Percentiles rank a stretch among this genome's conserved stretches.
Conservation (phyloP, 805 yeast genomes). For the Ogataea parapolymorpha region DNA sequence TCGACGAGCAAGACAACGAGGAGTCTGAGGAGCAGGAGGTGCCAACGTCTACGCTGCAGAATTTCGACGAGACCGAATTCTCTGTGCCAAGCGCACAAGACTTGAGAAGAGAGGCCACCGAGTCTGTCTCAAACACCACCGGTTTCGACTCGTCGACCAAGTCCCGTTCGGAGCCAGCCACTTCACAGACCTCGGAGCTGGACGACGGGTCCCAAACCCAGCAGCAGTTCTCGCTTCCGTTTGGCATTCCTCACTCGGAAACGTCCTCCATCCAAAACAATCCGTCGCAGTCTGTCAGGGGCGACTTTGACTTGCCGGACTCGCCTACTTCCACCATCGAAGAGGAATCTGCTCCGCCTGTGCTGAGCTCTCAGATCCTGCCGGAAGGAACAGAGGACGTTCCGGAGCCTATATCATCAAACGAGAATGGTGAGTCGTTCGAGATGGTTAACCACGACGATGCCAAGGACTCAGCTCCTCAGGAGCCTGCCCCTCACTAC, state of each 20-base stretch:
- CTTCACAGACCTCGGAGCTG: constrained; percentile 46
- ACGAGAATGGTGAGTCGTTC: constrained; percentile 43
- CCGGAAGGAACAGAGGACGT: constrained; percentile 27
- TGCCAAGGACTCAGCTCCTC: constrained; percentile 12
- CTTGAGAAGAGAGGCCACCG: constrained; percentile 14
- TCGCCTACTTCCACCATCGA: constrained; percentile 35
- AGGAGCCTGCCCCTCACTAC: neutral
- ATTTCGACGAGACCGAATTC: constrained; percentile 27
- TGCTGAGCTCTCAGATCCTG: constrained; percentile 28
- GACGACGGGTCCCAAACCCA: constrained; percentile 20
- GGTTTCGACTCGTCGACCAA: constrained; percentile 21
- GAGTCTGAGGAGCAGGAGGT: constrained; percentile 22
- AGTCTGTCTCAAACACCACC: constrained; percentile 23
- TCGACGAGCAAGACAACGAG: constrained; percentile 1
- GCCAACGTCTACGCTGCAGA: constrained; percentile 33
- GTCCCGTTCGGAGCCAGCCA: constrained; percentile 38
- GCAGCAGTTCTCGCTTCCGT: constrained; percentile 34
- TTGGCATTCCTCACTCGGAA: constrained; percentile 69
- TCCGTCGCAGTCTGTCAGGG: constrained; percentile 87
- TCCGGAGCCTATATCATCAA: constrained; percentile 15
- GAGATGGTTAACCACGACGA: constrained; percentile 53
- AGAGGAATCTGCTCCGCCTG: constrained; percentile 30
- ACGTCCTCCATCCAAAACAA: constrained; percentile 91
- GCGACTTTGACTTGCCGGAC: constrained; percentile 51
- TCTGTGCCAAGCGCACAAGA: constrained; percentile 18